Conservation (phyloP, 2,329 filamentous ascomycete species). For the Aulographum hederae region DNA sequence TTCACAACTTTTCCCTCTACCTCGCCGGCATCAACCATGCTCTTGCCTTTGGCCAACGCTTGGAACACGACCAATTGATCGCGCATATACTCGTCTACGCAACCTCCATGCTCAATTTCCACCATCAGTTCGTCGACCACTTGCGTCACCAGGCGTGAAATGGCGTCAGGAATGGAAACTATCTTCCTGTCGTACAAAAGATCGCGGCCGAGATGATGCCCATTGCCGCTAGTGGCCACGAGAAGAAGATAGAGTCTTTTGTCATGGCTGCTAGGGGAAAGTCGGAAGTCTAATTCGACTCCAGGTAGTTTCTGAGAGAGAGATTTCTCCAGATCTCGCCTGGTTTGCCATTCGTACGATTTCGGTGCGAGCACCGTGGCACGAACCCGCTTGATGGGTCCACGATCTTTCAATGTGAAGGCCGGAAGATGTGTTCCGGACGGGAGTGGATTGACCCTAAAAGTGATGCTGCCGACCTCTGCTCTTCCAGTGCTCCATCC, state of each 20-base stretch:
- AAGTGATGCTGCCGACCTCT: constrained; percentile 29
- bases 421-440: constrained; percentile 11
- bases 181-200: constrained; percentile 25
- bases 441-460: constrained; percentile 26
- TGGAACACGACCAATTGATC: constrained; percentile 44
- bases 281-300: constrained; percentile 9
- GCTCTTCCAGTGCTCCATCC: constrained; percentile 33
- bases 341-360: constrained; percentile 12
- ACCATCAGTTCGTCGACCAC: constrained; percentile 25
- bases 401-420: constrained; percentile 17
- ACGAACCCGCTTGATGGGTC: constrained; percentile 11
- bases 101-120: constrained; percentile 28
- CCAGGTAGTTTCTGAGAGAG: constrained; percentile 2
- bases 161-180: constrained; percentile 7
- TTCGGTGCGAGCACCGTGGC: constrained; percentile 21
- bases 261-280: constrained; percentile 24
- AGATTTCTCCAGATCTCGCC: constrained; percentile 6
- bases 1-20: constrained; percentile 9
- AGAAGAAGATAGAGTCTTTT: constrained; percentile 35
- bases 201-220: constrained; percentile 32
- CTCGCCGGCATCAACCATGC: constrained; percentile 15
- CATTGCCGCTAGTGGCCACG: constrained; percentile 30
- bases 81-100: constrained; percentile 35
- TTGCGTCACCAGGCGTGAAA: constrained; percentile 20
- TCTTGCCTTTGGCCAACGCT: constrained; percentile 28